phyloP scores from a whole-genome alignment of 1,284 basidiomycete genomes.

The Apiotrichum montevideense region DNA sequence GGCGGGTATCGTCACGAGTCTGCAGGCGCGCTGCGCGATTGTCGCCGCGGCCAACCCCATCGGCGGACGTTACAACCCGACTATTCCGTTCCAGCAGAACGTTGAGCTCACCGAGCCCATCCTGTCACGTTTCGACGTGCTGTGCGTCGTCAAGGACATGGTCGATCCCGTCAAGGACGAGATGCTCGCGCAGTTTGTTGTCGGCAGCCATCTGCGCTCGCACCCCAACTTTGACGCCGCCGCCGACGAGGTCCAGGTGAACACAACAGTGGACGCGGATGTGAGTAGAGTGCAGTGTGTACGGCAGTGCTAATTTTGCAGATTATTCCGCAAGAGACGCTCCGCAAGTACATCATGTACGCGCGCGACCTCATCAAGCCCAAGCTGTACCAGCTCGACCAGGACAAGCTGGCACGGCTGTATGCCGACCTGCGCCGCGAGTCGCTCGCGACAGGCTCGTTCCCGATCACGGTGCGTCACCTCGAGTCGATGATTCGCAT shows the following conservation, averaged over 20 bases:
- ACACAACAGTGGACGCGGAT: constrained; percentile 82
- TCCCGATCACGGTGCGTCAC: constrained; percentile 96
- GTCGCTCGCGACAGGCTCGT: constrained; percentile 92
- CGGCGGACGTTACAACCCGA: constrained; percentile 93
- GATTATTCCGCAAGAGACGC: constrained; percentile 93
- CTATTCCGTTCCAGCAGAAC: constrained; percentile 95
- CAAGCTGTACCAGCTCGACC: constrained; percentile 89
- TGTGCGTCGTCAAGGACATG: constrained; percentile 96
- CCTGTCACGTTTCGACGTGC: constrained; percentile 94
- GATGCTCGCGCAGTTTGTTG: constrained; percentile 91
- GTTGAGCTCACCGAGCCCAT: constrained; percentile 99
- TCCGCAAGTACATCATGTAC: constrained; percentile 99
- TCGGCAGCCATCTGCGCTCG: constrained; percentile 87
- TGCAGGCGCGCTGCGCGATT: constrained; percentile 95
- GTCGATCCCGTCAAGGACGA: constrained; percentile 97
- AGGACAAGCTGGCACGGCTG: constrained; percentile 88
- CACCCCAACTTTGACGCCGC: constrained; percentile 87
- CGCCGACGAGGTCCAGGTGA: constrained; percentile 78
- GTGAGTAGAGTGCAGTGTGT: constrained; percentile 51
- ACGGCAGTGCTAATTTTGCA: constrained; percentile 39
- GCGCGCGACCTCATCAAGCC: constrained; percentile 87
- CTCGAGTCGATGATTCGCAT: constrained; percentile 99
- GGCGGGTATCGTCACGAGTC: constrained; percentile 92
- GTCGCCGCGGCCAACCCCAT: constrained; percentile 97
- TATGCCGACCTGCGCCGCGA: constrained; percentile 96